These are phyloP conservation scores for Triticum aestivum DNA, from an alignment of 176 grass and related monocot genomes.

Conservation along the genomic window DNA sequence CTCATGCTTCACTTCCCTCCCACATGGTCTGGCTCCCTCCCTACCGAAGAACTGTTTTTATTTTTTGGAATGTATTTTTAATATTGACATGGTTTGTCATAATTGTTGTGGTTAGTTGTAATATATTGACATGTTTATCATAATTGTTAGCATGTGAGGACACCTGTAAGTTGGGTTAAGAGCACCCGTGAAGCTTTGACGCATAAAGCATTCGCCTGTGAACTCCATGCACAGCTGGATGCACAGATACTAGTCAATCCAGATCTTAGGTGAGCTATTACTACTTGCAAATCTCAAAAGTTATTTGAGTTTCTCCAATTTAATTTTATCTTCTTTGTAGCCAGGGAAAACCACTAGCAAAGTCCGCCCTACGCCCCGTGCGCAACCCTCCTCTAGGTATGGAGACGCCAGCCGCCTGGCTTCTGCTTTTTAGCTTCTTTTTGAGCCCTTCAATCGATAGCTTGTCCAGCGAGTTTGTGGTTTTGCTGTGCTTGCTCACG, in stretches of 20 bases:
- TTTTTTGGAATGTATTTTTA: not conserved
- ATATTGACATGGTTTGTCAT: not conserved
- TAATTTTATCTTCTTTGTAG: constrained; percentile 44
- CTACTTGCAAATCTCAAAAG: not conserved
- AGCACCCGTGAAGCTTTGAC: constrained; percentile 26
- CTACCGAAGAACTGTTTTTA: not conserved
- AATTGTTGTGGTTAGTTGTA: not conserved
- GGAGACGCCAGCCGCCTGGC: not conserved
- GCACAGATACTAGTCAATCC: constrained; percentile 61
- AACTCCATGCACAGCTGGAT: constrained; percentile 47
- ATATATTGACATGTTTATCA: not conserved
- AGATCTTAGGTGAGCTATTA: constrained; percentile 53
- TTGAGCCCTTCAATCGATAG: not conserved
- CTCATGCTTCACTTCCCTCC: not conserved
- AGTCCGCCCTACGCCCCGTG: constrained; percentile 32
- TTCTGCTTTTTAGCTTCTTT: not conserved
- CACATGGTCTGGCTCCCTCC: not conserved
- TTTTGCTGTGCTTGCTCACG: not conserved
- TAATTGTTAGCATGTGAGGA: constrained; percentile 33
- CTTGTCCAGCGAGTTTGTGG: not conserved
- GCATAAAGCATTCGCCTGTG: constrained; percentile 52
- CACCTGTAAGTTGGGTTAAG: constrained; percentile 1
- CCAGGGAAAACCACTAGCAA: constrained; percentile 43
- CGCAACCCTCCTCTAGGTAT: not conserved
- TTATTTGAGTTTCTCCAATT: not conserved